Conservation (phyloP, 2,329 filamentous ascomycete genomes). For the Pseudogymnoascus verrucosus region DNA sequence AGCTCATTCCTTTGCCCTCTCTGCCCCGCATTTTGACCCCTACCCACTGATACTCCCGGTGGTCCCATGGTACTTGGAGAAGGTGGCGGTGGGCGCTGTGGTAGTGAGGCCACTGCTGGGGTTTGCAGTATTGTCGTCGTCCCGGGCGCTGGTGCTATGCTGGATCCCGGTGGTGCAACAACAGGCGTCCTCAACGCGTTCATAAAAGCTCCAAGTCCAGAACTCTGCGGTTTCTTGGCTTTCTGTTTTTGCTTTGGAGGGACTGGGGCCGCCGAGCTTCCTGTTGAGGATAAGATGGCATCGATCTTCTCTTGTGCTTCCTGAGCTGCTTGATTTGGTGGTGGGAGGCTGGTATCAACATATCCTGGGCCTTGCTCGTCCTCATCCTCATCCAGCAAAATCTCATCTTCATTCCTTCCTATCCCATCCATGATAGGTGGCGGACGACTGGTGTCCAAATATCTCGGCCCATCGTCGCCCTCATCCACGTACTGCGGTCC, state of each 20-base stretch:
- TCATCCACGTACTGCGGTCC: background rate
- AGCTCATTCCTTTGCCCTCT: slow-evolving; percentile 35
- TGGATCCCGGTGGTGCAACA: background rate
- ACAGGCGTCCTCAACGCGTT: background rate
- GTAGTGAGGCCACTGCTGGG: background rate
- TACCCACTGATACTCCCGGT: background rate
- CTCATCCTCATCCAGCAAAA: slow-evolving; percentile 34
- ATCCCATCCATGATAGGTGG: slow-evolving; percentile 19
- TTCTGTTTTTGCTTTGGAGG: background rate
- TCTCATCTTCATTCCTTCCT: slow-evolving; percentile 37
- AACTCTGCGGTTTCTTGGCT: background rate
- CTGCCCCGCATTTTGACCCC: slow-evolving; percentile 13
- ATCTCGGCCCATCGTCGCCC: slow-evolving; percentile 15
- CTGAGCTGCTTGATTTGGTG: slow-evolving; percentile 13
- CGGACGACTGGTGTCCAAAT: slow-evolving; percentile 21
- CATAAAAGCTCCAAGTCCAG: background rate
- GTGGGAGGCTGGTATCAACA: slow-evolving; percentile 10
- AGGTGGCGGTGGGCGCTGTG: slow-evolving; percentile 1
- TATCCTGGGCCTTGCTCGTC: slow-evolving; percentile 18
- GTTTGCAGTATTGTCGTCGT: background rate
- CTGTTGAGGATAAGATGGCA: slow-evolving; percentile 17
- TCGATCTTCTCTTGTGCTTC: slow-evolving; percentile 24
- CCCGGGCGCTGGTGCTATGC: slow-evolving; percentile 1
- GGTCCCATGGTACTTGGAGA: background rate
- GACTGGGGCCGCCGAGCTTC: background rate